Base-by-base conservation (phyloP, 345 rosid genomes). In the Brassica nigra region DNA sequence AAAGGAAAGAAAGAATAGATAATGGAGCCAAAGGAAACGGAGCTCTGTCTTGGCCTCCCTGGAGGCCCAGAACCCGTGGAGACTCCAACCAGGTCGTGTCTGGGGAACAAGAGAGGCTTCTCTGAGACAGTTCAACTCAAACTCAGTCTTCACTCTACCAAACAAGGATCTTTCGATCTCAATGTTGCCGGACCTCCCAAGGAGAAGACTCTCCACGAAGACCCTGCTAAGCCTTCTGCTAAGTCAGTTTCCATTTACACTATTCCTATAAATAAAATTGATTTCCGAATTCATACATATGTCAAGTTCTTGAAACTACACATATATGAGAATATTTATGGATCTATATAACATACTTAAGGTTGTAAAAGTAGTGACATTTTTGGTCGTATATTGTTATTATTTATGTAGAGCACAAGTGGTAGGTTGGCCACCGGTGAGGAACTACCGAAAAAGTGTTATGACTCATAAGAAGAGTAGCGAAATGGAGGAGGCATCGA, bases 381-480 rank as follows among this genome's bases (percentile, higher is more conserved):
- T 68, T 16, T 11, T 20, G 33, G 30, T n/a, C 59, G 31, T n/a
- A 34, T 39, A 23, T 52, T 30, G 20, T 70, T 79, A 31, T 59
- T 30, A 59, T 61, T 9, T 80, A 49, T 68, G 75, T 70, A 94
- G 97, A 86, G 91, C 91, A 36, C 97, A 94, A 80, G 93, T 94
- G 31, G 91, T 94, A 62, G 98, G 98, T 31, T 94, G 98, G 98
- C 98, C 98, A 59, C 96, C 98, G 10, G 98, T 94, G 69, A 79
- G 98, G 75, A 87, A 90, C 20, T 94, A 88, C 87, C 80, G 96
- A 81, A 94, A 89, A 90, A 94, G 88, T 83, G 70, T 87, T 28
- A 86, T 94, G 92, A 85, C 90, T 58, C 61, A 44, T 12, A 87
- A 91, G 71, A 90, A 88, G 84, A 84, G n/a, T 61, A 79, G 73